Conservation (phyloP, 1,284 basidiomycete species). For the Ustilago tritici region DNA sequence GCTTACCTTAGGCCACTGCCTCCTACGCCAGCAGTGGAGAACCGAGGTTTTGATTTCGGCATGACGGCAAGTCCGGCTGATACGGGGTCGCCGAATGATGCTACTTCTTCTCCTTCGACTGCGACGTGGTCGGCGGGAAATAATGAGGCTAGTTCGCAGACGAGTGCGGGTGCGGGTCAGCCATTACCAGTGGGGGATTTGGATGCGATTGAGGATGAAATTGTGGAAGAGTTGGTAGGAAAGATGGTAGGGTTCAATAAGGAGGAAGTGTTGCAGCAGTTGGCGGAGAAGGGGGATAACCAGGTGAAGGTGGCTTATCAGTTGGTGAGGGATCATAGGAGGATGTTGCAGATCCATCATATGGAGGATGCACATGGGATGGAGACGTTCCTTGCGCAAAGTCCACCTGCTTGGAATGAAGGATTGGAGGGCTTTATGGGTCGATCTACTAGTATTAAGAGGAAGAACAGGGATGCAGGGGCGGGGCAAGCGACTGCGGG, state of each 20-base stretch:
- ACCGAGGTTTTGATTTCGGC: constrained; percentile 73
- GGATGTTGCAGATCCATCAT: constrained; percentile 79
- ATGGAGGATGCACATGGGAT: constrained; percentile 68
- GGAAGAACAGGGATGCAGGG: constrained; percentile 29
- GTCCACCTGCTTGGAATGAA: constrained; percentile 73
- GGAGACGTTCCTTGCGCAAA: constrained; percentile 72
- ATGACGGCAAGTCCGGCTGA: constrained; percentile 44
- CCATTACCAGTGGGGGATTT: constrained; percentile 71
- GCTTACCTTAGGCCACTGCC: constrained; percentile 77
- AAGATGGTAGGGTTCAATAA: constrained; percentile 82
- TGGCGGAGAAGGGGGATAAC: constrained; percentile 88
- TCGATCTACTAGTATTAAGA: constrained; percentile 56
- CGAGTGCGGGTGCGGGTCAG: constrained; percentile 32
- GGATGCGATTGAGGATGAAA: constrained; percentile 87
- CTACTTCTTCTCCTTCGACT: constrained; percentile 29
- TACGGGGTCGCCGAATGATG: constrained; percentile 35
- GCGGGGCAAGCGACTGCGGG: constrained; percentile 2
- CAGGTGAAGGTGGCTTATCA: constrained; percentile 97
- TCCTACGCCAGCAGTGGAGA: constrained; percentile 75
- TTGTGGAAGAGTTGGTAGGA: constrained; percentile 83
- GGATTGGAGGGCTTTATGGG: constrained; percentile 68
- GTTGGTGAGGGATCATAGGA: constrained; percentile 87
- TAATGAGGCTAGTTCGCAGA: constrained; percentile 36
- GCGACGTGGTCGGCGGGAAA: constrained; percentile 24
- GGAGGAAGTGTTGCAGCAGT: constrained; percentile 86